phyloP scores from a whole-genome alignment of 805 yeast genomes.

The Kockiozyma suomiensis region DNA sequence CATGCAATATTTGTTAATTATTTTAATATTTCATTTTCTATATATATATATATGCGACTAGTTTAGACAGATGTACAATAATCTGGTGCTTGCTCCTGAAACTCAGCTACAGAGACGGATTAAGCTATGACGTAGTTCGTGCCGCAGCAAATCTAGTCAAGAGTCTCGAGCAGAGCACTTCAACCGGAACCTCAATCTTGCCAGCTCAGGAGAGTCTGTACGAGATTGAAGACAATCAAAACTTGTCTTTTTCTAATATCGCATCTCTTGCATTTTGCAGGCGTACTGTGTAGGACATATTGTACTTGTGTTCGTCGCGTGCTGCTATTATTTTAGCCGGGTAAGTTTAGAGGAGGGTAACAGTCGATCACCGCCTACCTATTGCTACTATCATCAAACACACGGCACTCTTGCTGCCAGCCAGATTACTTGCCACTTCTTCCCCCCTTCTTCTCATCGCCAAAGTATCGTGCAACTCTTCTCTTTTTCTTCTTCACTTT shows the following conservation, averaged over 20 bases:
- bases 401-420: neutral
- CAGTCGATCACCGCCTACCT: constrained; percentile 10
- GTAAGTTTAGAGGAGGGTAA: constrained; percentile 15
- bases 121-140: neutral
- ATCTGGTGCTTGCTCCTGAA: neutral
- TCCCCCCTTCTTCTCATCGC: neutral
- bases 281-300: too few relatives aligned
- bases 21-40: too few relatives aligned
- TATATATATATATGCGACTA: too few relatives aligned
- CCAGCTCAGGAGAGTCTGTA: too few relatives aligned
- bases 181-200: too few relatives aligned
- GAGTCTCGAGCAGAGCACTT: too few relatives aligned
- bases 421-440: neutral
- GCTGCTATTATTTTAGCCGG: neutral
- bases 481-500: neutral
- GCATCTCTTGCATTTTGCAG: neutral
- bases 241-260: neutral
- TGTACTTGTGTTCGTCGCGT: neutral
- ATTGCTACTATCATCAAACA: neutral
- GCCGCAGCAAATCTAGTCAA: neutral
- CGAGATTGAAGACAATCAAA: too few relatives aligned
- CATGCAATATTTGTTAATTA: neutral
- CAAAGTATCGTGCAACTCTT: neutral
- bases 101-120: too few relatives aligned
- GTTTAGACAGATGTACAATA: too few relatives aligned